These are phyloP conservation scores for Daedaleopsis nitida DNA, from an alignment of 768 basidiomycete species.

Conservation along the genomic window DNA sequence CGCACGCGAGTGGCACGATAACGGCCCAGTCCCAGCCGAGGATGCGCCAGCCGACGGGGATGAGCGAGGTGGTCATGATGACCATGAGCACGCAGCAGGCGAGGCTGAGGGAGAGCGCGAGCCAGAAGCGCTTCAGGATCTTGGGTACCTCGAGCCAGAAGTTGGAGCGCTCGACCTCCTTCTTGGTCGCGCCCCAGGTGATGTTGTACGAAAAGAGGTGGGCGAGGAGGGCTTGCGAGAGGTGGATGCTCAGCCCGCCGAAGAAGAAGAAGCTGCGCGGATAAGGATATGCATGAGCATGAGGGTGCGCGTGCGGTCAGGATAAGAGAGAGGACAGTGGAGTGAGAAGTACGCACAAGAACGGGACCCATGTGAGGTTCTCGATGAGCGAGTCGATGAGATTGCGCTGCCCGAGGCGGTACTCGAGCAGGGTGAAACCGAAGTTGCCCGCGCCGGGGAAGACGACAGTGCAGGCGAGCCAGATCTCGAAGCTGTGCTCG, in stretches of 20 bases:
- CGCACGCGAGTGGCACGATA: conserved; percentile 71
- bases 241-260: conserved; percentile 55
- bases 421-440: conserved; percentile 72
- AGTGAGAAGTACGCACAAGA: conserved; percentile 65
- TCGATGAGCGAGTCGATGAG: conserved; percentile 53
- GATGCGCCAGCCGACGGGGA: conserved; percentile 68
- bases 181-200: conserved; percentile 61
- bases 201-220: conserved; percentile 64
- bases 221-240: conserved; percentile 52
- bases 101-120: conserved; percentile 58
- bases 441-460: conserved; percentile 70
- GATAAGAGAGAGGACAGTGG: not conserved
- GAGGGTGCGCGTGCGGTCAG: not conserved
- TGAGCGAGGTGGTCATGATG: conserved; percentile 50
- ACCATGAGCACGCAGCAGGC: conserved; percentile 53
- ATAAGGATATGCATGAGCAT: too few relatives aligned
- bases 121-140: conserved; percentile 79
- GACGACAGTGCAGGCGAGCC: conserved; percentile 71
- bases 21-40: conserved; percentile 67
- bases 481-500: conserved; percentile 71
- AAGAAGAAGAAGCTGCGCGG: conserved; percentile 50
- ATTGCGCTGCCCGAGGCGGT: conserved; percentile 60
- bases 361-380: conserved; percentile 65
- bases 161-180: conserved; percentile 86
- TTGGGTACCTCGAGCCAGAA: conserved; percentile 89